These are phyloP conservation scores for Backusella mclennaniae DNA, from an alignment of 192 early-diverging fungal species.

Conservation along the genomic window DNA sequence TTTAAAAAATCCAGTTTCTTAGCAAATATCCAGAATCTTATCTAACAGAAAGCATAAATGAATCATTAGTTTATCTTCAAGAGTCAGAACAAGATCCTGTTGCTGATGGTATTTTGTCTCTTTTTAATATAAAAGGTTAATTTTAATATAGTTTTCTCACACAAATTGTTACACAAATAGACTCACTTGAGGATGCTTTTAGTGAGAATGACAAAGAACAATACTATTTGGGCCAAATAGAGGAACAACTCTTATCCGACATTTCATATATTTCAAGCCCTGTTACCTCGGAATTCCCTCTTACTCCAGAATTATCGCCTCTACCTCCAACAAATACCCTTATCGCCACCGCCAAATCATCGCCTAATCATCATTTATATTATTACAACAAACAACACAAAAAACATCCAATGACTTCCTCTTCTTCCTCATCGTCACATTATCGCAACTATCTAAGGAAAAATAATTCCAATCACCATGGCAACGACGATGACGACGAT, in stretches of 20 bases:
- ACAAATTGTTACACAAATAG: conserved; percentile 8
- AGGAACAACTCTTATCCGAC: conserved; percentile 8
- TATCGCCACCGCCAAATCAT: not conserved
- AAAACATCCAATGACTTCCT: not conserved
- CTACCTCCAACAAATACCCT: not conserved
- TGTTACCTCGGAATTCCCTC: conserved; percentile 14
- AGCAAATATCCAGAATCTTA: conserved; percentile 2
- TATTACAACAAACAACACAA: not conserved
- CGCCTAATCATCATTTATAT: not conserved
- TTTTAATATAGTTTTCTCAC: conserved; percentile 2
- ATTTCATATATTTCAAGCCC: conserved; percentile 8
- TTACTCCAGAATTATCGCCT: conserved; percentile 23
- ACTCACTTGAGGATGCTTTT: conserved; percentile 6
- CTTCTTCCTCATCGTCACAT: not conserved
- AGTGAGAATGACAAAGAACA: conserved; percentile 15
- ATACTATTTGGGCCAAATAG: conserved; percentile 10
- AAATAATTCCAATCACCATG: not conserved
- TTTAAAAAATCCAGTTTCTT: not conserved
- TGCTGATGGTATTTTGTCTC: not conserved
- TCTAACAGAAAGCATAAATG: not conserved
- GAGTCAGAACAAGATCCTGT: not conserved
- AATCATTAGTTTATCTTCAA: conserved; percentile 15
- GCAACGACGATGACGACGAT: not conserved
- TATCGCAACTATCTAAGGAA: not conserved
- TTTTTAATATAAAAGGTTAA: not conserved